phyloP scores from a whole-genome alignment of 2,329 filamentous ascomycete genomes.

The Amauroascus verrucosus region DNA sequence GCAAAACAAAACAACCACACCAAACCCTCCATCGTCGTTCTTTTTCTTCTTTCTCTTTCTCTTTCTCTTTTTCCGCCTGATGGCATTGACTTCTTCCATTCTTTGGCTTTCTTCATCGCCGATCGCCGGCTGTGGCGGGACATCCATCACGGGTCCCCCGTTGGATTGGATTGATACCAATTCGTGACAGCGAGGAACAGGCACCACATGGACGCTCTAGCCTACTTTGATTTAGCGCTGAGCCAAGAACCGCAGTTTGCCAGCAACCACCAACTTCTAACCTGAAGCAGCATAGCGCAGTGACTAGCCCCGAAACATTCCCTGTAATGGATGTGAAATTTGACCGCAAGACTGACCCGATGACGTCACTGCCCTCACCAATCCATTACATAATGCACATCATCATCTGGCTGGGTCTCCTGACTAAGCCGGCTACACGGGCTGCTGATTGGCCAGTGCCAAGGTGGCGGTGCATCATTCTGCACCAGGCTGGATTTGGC shows the following conservation, averaged over 20 bases:
- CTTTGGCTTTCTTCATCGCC: not conserved
- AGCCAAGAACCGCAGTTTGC: not conserved
- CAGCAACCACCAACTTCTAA: not conserved
- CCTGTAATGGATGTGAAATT: conserved; percentile 4
- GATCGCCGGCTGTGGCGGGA: conserved; percentile 14
- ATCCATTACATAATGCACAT: not conserved
- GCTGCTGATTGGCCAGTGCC: conserved; percentile 1
- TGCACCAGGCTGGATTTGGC: not conserved
- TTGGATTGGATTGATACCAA: conserved; percentile 1
- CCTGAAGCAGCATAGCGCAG: not conserved
- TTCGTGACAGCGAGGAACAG: not conserved
- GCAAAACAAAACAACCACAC: too few relatives aligned
- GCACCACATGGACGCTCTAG: conserved; percentile 1
- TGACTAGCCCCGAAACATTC: not conserved
- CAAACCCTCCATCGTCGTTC: too few relatives aligned
- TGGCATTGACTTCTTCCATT: not conserved
- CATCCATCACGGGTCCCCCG: conserved; percentile 2
- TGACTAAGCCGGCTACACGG: not conserved
- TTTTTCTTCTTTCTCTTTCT: too few relatives aligned
- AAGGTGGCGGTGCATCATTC: conserved; percentile 4
- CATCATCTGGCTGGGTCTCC: not conserved
- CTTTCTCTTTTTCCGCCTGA: too few relatives aligned
- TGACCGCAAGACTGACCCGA: not conserved
- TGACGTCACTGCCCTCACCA: not conserved
- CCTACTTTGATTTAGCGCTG: not conserved